phyloP scores from a whole-genome alignment of 352 stramenopile genomes.

The Phytopythium boreale region DNA sequence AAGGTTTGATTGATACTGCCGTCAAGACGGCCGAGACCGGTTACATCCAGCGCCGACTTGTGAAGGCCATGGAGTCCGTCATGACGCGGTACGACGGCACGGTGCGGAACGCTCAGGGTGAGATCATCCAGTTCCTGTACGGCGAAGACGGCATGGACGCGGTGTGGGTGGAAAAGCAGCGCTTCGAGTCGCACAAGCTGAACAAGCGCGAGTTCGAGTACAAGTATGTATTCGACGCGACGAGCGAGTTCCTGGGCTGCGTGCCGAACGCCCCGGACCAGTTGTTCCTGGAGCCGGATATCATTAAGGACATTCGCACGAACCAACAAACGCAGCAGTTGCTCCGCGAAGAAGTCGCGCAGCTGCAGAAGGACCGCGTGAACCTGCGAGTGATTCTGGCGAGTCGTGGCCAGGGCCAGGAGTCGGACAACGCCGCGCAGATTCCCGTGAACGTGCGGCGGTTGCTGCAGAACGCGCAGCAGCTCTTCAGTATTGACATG shows the following conservation, averaged over 20 bases:
- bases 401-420: constrained; percentile 93
- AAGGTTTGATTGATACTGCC: constrained; percentile 99
- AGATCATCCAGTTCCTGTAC: constrained; percentile 88
- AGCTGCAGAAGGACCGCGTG: constrained; percentile 93
- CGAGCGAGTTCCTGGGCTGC: constrained; percentile 92
- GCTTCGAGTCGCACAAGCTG: constrained; percentile 86
- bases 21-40: constrained; percentile 99
- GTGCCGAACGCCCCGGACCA: constrained; percentile 82
- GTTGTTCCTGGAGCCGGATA: constrained; percentile 80
- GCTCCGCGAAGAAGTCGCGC: constrained; percentile 92
- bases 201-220: constrained; percentile 94
- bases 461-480: constrained; percentile 96
- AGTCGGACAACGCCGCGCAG: constrained; percentile 88
- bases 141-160: constrained; percentile 99
- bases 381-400: constrained; percentile 94
- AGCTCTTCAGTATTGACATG: constrained; percentile 92
- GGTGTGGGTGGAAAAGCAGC: constrained; percentile 99
- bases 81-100: constrained; percentile 99
- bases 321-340: constrained; percentile 93
- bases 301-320: constrained; percentile 90
- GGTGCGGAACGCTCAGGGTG: constrained; percentile 92
- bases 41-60: constrained; percentile 99
- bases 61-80: constrained; percentile 99
- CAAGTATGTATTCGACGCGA: constrained; percentile 92
- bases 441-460: constrained; percentile 94